These are phyloP conservation scores for Coemansia erecta DNA, from an alignment of 192 early-diverging fungal species.

Conservation along the genomic window DNA sequence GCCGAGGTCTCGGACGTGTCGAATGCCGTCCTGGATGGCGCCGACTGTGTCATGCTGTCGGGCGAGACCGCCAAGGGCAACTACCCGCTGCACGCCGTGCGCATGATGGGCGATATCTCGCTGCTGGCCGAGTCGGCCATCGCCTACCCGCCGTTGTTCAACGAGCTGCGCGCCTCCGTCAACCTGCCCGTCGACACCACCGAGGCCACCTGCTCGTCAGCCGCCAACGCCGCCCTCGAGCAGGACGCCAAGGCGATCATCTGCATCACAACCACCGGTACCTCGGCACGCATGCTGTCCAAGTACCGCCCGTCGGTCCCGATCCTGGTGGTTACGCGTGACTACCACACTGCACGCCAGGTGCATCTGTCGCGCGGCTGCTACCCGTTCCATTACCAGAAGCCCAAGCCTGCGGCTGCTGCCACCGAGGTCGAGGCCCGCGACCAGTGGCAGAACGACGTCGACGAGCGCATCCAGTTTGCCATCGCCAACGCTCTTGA, in stretches of 20 bases:
- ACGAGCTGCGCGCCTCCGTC: conserved; percentile 77
- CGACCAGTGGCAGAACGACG: conserved; percentile 79
- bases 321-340: conserved; percentile 89
- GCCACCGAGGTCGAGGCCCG: conserved; percentile 47
- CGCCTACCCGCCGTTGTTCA: conserved; percentile 92
- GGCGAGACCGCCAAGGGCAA: conserved; percentile 97
- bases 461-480: conserved; percentile 73
- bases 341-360: conserved; percentile 67
- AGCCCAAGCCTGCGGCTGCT: conserved; percentile 33
- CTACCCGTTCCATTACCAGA: conserved; percentile 74
- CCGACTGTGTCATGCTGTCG: conserved; percentile 98
- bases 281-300: conserved; percentile 82
- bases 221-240: conserved; percentile 80
- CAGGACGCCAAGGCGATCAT: conserved; percentile 85
- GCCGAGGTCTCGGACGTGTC: conserved; percentile 98
- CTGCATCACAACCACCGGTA: conserved; percentile 86
- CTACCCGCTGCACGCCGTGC: conserved; percentile 87
- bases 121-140: conserved; percentile 89
- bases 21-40: conserved; percentile 96
- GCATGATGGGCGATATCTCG: conserved; percentile 94
- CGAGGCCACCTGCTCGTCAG: conserved; percentile 90
- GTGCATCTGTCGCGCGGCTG: conserved; percentile 79
- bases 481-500: conserved; percentile 73
- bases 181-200: conserved; percentile 75
- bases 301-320: conserved; percentile 94